These are phyloP conservation scores for Fusarium mexicanum DNA, from an alignment of 2,329 filamentous ascomycete genomes.

Conservation along the genomic window DNA sequence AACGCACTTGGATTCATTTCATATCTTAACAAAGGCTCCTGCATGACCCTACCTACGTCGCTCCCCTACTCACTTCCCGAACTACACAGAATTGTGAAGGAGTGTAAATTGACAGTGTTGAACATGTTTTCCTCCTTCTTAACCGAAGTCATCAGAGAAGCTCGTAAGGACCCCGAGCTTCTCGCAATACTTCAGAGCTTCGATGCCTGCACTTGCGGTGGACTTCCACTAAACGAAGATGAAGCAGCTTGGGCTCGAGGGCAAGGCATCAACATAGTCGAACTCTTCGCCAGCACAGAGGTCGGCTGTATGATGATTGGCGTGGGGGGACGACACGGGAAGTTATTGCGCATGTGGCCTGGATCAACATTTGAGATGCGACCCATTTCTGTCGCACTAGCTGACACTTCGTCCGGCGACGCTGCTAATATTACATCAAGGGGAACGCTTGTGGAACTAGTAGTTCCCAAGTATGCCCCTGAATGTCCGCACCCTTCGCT, in stretches of 20 bases:
- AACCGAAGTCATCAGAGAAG: not conserved
- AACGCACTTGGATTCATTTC: not conserved
- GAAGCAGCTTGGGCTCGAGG: not conserved
- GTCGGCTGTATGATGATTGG: not conserved
- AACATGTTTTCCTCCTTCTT: not conserved
- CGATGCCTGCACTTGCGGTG: not conserved
- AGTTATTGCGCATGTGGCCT: not conserved
- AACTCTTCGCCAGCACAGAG: not conserved
- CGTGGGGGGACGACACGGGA: not conserved
- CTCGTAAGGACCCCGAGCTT: not conserved
- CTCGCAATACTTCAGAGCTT: not conserved
- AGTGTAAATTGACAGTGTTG: not conserved
- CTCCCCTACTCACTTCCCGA: not conserved
- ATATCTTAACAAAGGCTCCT: not conserved
- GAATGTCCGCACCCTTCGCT: not conserved
- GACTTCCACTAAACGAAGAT: not conserved
- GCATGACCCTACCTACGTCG: not conserved
- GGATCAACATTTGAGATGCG: not conserved
- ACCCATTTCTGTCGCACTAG: not conserved
- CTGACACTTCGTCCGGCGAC: fast-evolving
- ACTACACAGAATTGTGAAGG: not conserved
- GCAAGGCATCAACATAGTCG: not conserved
- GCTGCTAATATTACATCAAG: not conserved
- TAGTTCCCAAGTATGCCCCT: not conserved
- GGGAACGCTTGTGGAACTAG: not conserved